A percentile compares a stretch with the other conserved stretches of the same genome.
Evolutionary conservation across 768 basidiomycete species (phyloP).

Genomic region (Collybia mongolica): DNA sequence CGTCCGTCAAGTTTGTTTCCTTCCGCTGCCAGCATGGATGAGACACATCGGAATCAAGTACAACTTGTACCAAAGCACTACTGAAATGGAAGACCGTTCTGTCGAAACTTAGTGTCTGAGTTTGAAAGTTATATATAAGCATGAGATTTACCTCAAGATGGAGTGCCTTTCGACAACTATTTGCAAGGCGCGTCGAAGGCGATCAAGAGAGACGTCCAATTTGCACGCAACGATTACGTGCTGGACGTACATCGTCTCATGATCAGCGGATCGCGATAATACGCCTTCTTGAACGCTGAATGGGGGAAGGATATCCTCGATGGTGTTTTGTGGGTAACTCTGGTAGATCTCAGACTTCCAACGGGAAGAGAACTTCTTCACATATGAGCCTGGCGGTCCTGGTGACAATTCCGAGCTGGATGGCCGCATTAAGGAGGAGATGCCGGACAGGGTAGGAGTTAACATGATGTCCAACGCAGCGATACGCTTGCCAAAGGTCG

Average conservation of each 20-base stretch:
- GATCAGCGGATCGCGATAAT: slow-evolving; percentile 36
- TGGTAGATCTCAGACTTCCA: slow-evolving; percentile 15
- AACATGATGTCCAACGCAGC: slow-evolving; percentile 29
- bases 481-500: slow-evolving; percentile 16
- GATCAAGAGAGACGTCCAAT: slow-evolving; percentile 13
- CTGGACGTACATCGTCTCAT: slow-evolving; percentile 40
- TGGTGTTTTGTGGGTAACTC: slow-evolving; percentile 8
- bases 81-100: slow-evolving; percentile 32
- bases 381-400: no score
- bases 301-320: slow-evolving; percentile 35
- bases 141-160: slow-evolving; percentile 23
- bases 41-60: slow-evolving; percentile 16
- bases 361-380: slow-evolving; percentile 11
- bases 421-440: slow-evolving; percentile 11
- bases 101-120: background rate
- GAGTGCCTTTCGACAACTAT: slow-evolving; percentile 20
- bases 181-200: slow-evolving; percentile 33
- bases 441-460: slow-evolving; percentile 21
- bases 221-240: slow-evolving; percentile 35
- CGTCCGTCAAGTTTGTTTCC: background rate
- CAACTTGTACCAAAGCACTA: slow-evolving; percentile 24
- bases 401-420: background rate
- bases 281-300: slow-evolving; percentile 49
- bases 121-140: background rate
- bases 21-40: slow-evolving; percentile 18